Percentiles rank a stretch among this genome's conserved stretches.
Evolutionary conservation across 1,284 basidiomycete species (phyloP).

Genomic region (Prillingera fragicola): DNA sequence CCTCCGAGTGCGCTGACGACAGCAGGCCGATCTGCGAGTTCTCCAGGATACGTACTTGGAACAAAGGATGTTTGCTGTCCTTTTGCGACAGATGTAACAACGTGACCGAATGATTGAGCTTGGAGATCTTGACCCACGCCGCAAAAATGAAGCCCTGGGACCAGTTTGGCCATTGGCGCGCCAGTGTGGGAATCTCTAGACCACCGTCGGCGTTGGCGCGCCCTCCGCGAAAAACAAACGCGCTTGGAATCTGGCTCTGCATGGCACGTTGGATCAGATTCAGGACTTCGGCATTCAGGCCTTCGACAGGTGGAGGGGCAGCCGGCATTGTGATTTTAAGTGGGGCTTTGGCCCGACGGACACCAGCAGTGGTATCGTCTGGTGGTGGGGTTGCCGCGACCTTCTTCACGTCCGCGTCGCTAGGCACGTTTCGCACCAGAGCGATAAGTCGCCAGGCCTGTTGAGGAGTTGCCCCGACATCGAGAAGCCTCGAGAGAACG

Average conservation of each 20-base stretch:
- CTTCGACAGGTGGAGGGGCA: slow-evolving; percentile 4
- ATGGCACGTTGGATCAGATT: slow-evolving; percentile 38
- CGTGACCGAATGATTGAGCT: slow-evolving; percentile 39
- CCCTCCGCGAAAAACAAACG: slow-evolving; percentile 36
- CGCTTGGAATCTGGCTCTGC: slow-evolving; percentile 35
- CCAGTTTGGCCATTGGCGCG: slow-evolving; percentile 33
- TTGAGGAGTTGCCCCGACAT: slow-evolving; percentile 32
- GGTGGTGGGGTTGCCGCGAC: neutral
- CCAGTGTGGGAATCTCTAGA: slow-evolving; percentile 33
- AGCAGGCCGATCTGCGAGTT: slow-evolving; percentile 45
- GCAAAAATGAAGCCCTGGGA: slow-evolving; percentile 44
- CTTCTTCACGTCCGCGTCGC: too few relatives aligned
- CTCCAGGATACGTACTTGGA: slow-evolving; percentile 43
- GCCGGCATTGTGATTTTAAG: slow-evolving; percentile 1
- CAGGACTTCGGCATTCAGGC: slow-evolving; percentile 38
- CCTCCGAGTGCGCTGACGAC: slow-evolving; percentile 16
- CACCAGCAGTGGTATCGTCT: neutral
- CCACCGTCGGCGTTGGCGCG: slow-evolving; percentile 27
- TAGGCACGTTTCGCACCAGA: slow-evolving; percentile 27
- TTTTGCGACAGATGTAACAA: slow-evolving; percentile 37
- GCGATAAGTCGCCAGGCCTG: slow-evolving; percentile 40
- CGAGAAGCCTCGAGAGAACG: slow-evolving; percentile 31
- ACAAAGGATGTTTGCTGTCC: slow-evolving; percentile 21
- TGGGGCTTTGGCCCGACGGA: neutral
- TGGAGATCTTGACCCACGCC: slow-evolving; percentile 42